Evolutionary conservation across 108 stramenopile genomes (phyloP).

Genomic region (Conticribra guillardii): DNA sequence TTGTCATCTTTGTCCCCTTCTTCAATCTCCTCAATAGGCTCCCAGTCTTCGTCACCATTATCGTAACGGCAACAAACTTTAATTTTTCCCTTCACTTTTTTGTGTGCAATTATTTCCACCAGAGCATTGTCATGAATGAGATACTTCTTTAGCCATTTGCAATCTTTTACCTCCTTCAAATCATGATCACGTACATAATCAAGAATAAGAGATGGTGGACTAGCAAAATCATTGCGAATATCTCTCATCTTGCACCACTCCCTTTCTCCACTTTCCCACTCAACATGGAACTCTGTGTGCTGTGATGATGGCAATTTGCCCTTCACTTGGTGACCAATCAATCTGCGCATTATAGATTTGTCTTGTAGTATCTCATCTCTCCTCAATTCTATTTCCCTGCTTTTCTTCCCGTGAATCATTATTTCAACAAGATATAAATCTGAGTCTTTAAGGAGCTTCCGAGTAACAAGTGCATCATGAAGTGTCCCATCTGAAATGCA

Average conservation of each 20-base stretch:
- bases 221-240: not conserved
- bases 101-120: slow-evolving; percentile 12
- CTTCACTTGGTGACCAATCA: slow-evolving; percentile 2
- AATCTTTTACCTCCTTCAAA: slow-evolving; percentile 3
- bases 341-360: slow-evolving; percentile 2
- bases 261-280: not conserved
- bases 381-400: too few relatives aligned
- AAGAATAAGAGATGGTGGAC: slow-evolving; percentile 10
- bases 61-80: slow-evolving; percentile 13
- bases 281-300: not conserved
- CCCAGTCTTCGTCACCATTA: not conserved
- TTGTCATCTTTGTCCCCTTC: not conserved
- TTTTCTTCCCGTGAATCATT: too few relatives aligned
- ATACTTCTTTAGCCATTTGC: slow-evolving; percentile 3
- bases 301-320: too few relatives aligned
- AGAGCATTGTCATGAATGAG: not conserved
- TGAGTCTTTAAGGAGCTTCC: too few relatives aligned
- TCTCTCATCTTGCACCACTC: not conserved
- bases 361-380: too few relatives aligned
- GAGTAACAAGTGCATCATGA: too few relatives aligned
- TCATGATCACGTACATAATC: slow-evolving; percentile 4
- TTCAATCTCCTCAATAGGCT: not conserved
- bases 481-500: too few relatives aligned
- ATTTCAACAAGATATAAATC: too few relatives aligned
- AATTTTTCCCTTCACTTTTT: not conserved